Evolutionary conservation across 176 grass and related monocot genomes (phyloP).

Genomic region (Hordeum marinum): DNA sequence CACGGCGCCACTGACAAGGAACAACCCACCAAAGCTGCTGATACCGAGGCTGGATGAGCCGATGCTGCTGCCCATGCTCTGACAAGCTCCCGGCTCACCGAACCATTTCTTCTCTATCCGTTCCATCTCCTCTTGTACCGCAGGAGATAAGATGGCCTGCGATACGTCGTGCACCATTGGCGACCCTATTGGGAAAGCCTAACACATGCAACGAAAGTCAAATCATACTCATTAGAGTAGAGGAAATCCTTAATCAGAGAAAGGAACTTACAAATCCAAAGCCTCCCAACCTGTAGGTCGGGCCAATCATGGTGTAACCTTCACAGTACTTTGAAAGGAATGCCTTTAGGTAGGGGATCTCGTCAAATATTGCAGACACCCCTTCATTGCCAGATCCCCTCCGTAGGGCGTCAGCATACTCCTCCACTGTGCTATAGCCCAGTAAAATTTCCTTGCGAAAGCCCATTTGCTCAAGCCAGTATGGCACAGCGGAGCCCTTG

Average conservation of each 20-base stretch:
- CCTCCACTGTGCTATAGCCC: slow-evolving; percentile 36
- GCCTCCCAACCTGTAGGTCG: slow-evolving; percentile 62
- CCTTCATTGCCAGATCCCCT: slow-evolving; percentile 52
- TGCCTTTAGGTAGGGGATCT: slow-evolving; percentile 75
- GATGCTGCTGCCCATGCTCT: not conserved
- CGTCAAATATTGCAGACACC: slow-evolving; percentile 70
- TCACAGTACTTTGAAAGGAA: slow-evolving; percentile 60
- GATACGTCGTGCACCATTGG: slow-evolving; percentile 46
- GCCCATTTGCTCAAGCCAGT: slow-evolving; percentile 5
- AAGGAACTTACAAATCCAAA: slow-evolving; percentile 55
- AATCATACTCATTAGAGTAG: not conserved
- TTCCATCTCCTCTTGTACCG: slow-evolving; percentile 41
- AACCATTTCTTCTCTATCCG: slow-evolving; percentile 53
- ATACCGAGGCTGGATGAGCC: slow-evolving; percentile 22
- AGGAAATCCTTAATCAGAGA: not conserved
- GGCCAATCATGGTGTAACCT: slow-evolving; percentile 48
- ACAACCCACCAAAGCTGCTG: slow-evolving; percentile 42
- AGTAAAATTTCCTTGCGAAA: slow-evolving; percentile 37
- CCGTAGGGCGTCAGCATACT: slow-evolving; percentile 52
- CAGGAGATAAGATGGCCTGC: slow-evolving; percentile 44
- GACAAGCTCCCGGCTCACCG: slow-evolving; percentile 2
- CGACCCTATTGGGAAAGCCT: slow-evolving; percentile 41
- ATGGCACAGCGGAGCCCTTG: slow-evolving; percentile 49
- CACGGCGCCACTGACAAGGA: slow-evolving; percentile 48
- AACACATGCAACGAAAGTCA: not conserved